Conservation (phyloP, 2,329 filamentous ascomycete species). For the Orbilia blumenaviensis region DNA sequence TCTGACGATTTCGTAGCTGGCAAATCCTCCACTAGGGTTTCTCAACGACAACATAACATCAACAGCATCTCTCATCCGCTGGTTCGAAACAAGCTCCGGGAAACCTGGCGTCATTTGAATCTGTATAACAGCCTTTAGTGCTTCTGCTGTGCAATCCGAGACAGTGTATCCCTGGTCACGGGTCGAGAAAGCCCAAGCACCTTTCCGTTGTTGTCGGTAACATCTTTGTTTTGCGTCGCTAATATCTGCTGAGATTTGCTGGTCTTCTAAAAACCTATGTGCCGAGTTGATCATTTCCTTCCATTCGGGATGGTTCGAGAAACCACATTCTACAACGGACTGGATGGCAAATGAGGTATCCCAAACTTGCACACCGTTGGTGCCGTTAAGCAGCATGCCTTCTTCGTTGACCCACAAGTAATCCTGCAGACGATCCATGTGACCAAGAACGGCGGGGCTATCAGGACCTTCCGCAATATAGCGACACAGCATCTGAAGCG, state of each 20-base stretch:
- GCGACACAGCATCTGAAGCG: slow-evolving; percentile 88
- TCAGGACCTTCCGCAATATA: slow-evolving; percentile 85
- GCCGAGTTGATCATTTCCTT: slow-evolving; percentile 83
- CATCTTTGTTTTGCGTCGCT: slow-evolving; percentile 76
- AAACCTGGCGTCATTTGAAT: slow-evolving; percentile 82
- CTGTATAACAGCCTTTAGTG: slow-evolving; percentile 83
- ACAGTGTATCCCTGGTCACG: slow-evolving; percentile 93
- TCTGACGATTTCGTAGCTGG: slow-evolving; percentile 86
- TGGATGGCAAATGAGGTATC: slow-evolving; percentile 92
- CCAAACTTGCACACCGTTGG: slow-evolving; percentile 98
- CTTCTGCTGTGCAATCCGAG: slow-evolving; percentile 92
- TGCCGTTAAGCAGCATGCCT: slow-evolving; percentile 94
- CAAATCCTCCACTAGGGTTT: slow-evolving; percentile 80
- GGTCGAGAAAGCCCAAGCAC: slow-evolving; percentile 95
- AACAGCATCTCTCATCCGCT: slow-evolving; percentile 83
- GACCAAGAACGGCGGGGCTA: slow-evolving; percentile 74
- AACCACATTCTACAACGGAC: slow-evolving; percentile 78
- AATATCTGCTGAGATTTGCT: slow-evolving; percentile 86
- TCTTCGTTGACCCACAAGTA: slow-evolving; percentile 91
- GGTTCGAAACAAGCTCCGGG: slow-evolving; percentile 76
- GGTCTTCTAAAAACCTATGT: slow-evolving; percentile 83
- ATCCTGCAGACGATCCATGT: slow-evolving; percentile 83
- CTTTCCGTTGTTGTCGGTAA: slow-evolving; percentile 90
- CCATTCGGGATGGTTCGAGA: slow-evolving; percentile 80
- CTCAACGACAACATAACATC: slow-evolving; percentile 93